A percentile compares a stretch with the other conserved stretches of the same genome.
Evolutionary conservation across 1,139 yeast species (phyloP).

Genomic region (Scheffersomyces illinoinensis): DNA sequence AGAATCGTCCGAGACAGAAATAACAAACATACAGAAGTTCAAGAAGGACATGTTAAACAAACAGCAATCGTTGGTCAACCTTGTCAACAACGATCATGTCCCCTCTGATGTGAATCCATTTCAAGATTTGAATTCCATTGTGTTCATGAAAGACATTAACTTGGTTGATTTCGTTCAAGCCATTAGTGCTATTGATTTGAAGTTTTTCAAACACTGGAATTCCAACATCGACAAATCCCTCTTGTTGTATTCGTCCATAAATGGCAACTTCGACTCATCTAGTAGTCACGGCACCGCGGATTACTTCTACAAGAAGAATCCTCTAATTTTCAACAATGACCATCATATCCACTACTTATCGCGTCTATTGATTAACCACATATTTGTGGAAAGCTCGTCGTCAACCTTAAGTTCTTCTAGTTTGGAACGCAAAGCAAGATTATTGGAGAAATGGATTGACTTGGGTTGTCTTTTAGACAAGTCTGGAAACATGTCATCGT

Average conservation of each 20-base stretch:
- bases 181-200: slow-evolving; percentile 57
- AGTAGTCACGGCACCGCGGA: slow-evolving; percentile 15
- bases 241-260: slow-evolving; percentile 32
- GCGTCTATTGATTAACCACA: slow-evolving; percentile 66
- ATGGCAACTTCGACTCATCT: slow-evolving; percentile 11
- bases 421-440: slow-evolving; percentile 57
- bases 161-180: slow-evolving; percentile 53
- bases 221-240: slow-evolving; percentile 58
- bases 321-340: slow-evolving; percentile 64
- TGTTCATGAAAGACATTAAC: slow-evolving; percentile 46
- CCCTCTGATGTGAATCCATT: slow-evolving; percentile 24
- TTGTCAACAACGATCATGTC: slow-evolving; percentile 21
- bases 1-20: slow-evolving; percentile 2
- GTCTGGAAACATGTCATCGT: slow-evolving; percentile 90
- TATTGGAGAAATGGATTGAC: slow-evolving; percentile 83
- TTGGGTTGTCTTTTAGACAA: slow-evolving; percentile 77
- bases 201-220: slow-evolving; percentile 67
- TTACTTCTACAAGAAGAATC: slow-evolving; percentile 43
- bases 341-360: slow-evolving; percentile 77
- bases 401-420: slow-evolving; percentile 14
- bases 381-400: slow-evolving; percentile 50
- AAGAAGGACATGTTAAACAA: slow-evolving; percentile 34
- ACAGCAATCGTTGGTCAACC: slow-evolving; percentile 36
- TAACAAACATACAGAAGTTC: slow-evolving; percentile 19
- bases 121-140: slow-evolving; percentile 30